Evolutionary conservation across 2,329 filamentous ascomycete genomes (phyloP).

Genomic region (Diaporthe vexans): DNA sequence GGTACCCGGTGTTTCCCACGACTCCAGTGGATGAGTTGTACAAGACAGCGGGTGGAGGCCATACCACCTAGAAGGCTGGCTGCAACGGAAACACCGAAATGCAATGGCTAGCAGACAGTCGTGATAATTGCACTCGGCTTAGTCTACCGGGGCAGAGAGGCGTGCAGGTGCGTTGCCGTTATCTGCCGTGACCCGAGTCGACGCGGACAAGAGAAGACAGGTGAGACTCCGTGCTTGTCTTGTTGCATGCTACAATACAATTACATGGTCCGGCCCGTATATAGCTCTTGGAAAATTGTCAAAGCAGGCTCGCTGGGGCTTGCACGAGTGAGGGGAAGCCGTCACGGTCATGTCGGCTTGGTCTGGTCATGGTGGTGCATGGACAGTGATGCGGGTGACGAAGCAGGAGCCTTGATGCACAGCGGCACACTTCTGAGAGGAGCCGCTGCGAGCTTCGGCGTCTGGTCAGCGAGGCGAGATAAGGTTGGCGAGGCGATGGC

Average conservation of each 20-base stretch:
- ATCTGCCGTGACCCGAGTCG: conserved; percentile 25
- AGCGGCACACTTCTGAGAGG: background rate
- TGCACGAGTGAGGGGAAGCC: conserved; percentile 2
- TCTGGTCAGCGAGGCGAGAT: conserved; percentile 31
- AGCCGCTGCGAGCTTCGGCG: conserved; percentile 12
- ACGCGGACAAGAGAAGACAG: conserved; percentile 29
- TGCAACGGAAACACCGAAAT: conserved; percentile 21
- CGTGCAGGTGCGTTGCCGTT: conserved; percentile 4
- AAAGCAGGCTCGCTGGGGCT: background rate
- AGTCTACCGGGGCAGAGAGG: conserved; percentile 4
- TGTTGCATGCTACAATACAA: conserved; percentile 23
- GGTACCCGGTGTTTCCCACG: conserved; percentile 10
- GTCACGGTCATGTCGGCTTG: background rate
- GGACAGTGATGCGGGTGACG: conserved; percentile 8
- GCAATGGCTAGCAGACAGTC: conserved; percentile 29
- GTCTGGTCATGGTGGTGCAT: conserved; percentile 8
- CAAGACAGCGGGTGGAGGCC: conserved; percentile 24
- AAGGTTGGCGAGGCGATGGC: conserved; percentile 23
- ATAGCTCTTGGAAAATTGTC: background rate
- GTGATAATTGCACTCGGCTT: background rate
- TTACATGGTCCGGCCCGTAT: background rate
- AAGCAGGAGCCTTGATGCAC: conserved; percentile 9
- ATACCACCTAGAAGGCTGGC: conserved; percentile 17
- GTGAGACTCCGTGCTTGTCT: conserved; percentile 4
- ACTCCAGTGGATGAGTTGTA: conserved; percentile 15